These are phyloP conservation scores for Ascochyta lentis DNA, from an alignment of 2,329 filamentous ascomycete species.

Conservation along the genomic window DNA sequence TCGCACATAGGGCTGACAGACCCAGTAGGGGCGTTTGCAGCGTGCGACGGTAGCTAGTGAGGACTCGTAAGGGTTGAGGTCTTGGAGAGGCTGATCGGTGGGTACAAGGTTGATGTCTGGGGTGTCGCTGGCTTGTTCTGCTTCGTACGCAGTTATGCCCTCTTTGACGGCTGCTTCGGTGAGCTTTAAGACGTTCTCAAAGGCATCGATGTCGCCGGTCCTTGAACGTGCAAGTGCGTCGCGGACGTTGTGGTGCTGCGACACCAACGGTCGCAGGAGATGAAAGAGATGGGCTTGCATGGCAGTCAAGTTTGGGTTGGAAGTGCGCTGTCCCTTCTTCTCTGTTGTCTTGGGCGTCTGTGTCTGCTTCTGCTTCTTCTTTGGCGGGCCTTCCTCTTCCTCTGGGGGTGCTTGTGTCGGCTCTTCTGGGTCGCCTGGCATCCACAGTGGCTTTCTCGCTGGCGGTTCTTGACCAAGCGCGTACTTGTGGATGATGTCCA, in stretches of 20 bases:
- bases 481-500: slow-evolving; percentile 86
- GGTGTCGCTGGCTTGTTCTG: slow-evolving; percentile 31
- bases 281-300: slow-evolving; percentile 96
- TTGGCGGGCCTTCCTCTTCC: slow-evolving; percentile 42
- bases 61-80: slow-evolving; percentile 56
- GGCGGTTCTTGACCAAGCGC: slow-evolving; percentile 73
- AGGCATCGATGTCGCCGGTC: slow-evolving; percentile 74
- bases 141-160: slow-evolving; percentile 72
- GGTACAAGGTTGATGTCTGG: not conserved
- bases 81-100: not conserved
- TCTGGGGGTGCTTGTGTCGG: slow-evolving; percentile 28
- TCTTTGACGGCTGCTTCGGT: slow-evolving; percentile 77
- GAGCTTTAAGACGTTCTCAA: slow-evolving; percentile 76
- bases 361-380: slow-evolving; percentile 46
- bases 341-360: slow-evolving; percentile 50
- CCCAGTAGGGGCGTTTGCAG: slow-evolving; percentile 86
- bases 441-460: slow-evolving; percentile 72
- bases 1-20: slow-evolving; percentile 85
- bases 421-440: slow-evolving; percentile 61
- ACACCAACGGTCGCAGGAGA: slow-evolving; percentile 81
- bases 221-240: slow-evolving; percentile 77
- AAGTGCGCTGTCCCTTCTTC: slow-evolving; percentile 57
- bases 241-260: slow-evolving; percentile 80
- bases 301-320: slow-evolving; percentile 71
- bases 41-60: slow-evolving; percentile 70